Conservation (phyloP, 805 yeast species). For the Candida khao-thaluensis region DNA sequence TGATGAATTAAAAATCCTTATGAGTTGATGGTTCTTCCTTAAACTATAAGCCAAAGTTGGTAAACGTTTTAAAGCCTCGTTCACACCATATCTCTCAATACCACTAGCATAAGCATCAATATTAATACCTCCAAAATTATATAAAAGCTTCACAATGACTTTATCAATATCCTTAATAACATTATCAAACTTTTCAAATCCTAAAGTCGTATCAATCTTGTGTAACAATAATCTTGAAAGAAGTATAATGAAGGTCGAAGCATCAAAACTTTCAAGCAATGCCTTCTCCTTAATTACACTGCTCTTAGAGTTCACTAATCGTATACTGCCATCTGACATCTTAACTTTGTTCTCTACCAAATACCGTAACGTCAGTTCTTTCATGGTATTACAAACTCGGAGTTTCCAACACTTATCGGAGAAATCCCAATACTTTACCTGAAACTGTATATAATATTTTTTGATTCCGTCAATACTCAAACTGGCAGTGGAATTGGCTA, state of each 20-base stretch:
- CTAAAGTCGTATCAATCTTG: conserved; percentile 34
- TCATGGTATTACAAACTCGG: conserved; percentile 30
- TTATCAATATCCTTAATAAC: conserved; percentile 26
- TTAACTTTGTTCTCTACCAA: conserved; percentile 17
- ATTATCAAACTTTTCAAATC: conserved; percentile 32
- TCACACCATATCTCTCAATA: conserved; percentile 20
- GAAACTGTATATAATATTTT: conserved; percentile 34
- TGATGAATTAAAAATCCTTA: conserved; percentile 39
- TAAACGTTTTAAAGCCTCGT: conserved; percentile 26
- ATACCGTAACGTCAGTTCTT: conserved; percentile 27
- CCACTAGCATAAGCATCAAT: conserved; percentile 9
- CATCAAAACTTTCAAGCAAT: conserved; percentile 32
- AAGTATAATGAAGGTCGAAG: conserved; percentile 27
- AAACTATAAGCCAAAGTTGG: conserved; percentile 35
- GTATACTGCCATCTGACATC: conserved; percentile 16
- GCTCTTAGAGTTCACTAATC: conserved; percentile 20
- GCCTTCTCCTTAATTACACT: conserved; percentile 25
- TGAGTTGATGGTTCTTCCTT: conserved; percentile 34
- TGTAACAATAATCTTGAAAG: conserved; percentile 32
- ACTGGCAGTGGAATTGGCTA: conserved; percentile 22
- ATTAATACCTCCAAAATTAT: conserved; percentile 28
- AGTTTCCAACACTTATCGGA: conserved; percentile 21
- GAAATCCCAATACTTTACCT: conserved; percentile 28
- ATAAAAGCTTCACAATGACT: conserved; percentile 24
- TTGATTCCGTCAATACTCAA: conserved; percentile 18